These are phyloP conservation scores for Kodamaea arcana DNA, from an alignment of 1,139 yeast species.

Conservation along the genomic window DNA sequence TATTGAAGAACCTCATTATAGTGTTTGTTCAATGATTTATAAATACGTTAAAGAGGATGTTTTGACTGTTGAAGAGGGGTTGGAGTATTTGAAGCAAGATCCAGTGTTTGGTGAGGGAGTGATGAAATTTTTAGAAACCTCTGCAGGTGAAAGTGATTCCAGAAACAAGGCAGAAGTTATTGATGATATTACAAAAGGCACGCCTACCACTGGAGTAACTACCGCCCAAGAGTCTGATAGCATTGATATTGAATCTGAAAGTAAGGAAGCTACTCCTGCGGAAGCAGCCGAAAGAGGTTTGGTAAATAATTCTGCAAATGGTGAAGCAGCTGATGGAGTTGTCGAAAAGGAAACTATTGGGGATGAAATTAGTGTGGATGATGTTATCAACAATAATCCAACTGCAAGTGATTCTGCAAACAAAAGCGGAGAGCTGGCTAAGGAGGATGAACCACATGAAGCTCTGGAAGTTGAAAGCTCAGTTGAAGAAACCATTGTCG, in stretches of 20 bases:
- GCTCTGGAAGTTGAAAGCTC: too few species aligned
- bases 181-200: neutral
- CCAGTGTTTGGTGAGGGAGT: constrained; percentile 16
- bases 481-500: neutral
- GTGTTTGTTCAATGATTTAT: constrained; percentile 52
- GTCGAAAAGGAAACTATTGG: neutral
- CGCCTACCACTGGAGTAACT: too few species aligned
- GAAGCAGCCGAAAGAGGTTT: neutral
- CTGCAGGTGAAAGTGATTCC: neutral
- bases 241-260: neutral
- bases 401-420: neutral
- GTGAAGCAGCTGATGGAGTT: neutral
- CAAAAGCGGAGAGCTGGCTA: neutral
- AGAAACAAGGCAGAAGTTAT: neutral
- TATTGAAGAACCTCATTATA: constrained; percentile 72
- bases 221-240: neutral
- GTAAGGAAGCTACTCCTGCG: too few species aligned
- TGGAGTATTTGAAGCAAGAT: constrained; percentile 35
- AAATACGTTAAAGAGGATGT: constrained; percentile 46
- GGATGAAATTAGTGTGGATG: neutral
- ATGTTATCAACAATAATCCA: neutral
- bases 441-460: neutral
- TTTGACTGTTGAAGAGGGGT: constrained; percentile 34
- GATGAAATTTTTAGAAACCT: neutral
- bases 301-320: neutral